phyloP scores from a whole-genome alignment of 2,329 filamentous ascomycete genomes.

The Cordyceps tenuipes region DNA sequence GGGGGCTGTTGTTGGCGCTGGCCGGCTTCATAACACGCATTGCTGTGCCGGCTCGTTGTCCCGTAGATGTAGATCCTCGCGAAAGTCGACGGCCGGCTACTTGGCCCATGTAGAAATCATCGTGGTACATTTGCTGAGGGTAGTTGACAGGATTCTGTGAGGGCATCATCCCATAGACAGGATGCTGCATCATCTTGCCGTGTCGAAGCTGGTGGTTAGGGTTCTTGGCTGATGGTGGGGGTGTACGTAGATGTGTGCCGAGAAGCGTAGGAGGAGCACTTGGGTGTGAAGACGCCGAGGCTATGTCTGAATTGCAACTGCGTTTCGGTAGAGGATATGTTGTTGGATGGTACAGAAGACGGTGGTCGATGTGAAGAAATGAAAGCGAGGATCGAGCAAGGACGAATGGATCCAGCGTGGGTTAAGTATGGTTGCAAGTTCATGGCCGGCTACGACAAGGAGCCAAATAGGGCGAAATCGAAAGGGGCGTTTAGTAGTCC shows the following conservation, averaged over 20 bases:
- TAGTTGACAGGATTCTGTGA: background rate
- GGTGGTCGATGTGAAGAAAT: background rate
- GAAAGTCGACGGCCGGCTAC: slow-evolving; percentile 41
- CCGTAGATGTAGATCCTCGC: slow-evolving; percentile 40
- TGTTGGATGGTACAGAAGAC: background rate
- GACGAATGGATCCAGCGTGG: slow-evolving; percentile 1
- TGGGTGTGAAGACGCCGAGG: background rate
- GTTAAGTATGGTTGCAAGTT: slow-evolving; percentile 11
- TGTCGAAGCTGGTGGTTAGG: background rate
- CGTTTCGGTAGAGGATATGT: background rate
- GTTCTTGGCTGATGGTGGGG: slow-evolving; percentile 5
- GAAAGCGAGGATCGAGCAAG: background rate
- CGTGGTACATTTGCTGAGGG: slow-evolving; percentile 29
- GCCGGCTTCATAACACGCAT: slow-evolving; percentile 58
- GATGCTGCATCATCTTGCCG: slow-evolving; percentile 13
- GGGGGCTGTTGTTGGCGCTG: slow-evolving; percentile 62
- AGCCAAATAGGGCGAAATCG: slow-evolving; percentile 10
- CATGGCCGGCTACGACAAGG: slow-evolving; percentile 7
- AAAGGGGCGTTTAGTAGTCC: slow-evolving; percentile 10
- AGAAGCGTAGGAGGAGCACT: background rate
- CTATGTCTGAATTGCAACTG: background rate
- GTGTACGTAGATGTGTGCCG: background rate
- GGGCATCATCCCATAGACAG: slow-evolving; percentile 12
- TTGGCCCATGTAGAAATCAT: slow-evolving; percentile 46
- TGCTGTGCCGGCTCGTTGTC: slow-evolving; percentile 39